These are phyloP conservation scores for Dactylis glomerata DNA, from an alignment of 176 grass and related monocot species.

Conservation along the genomic window DNA sequence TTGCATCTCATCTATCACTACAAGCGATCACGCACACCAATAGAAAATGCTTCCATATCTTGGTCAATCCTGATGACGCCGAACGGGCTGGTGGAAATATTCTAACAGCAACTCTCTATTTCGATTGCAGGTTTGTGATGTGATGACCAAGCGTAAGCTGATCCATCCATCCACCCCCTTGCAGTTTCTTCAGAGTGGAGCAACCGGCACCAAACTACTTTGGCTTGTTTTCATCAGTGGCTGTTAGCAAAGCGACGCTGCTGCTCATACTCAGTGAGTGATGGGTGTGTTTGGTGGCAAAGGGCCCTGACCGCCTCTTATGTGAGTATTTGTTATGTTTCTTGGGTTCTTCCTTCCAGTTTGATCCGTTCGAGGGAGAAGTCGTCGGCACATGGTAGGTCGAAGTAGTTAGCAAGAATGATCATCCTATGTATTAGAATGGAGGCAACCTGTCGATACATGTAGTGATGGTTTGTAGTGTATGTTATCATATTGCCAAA, in stretches of 20 bases:
- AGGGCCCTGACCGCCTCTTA: slow-evolving; percentile 29
- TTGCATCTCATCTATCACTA: neutral
- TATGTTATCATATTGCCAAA: slow-evolving; percentile 34
- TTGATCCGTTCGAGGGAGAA: slow-evolving; percentile 17
- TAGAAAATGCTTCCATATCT: neutral
- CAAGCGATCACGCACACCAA: neutral
- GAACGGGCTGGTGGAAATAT: neutral
- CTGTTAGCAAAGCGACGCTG: slow-evolving; percentile 33
- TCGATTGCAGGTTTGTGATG: slow-evolving; percentile 57
- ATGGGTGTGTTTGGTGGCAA: slow-evolving; percentile 33
- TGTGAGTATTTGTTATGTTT: slow-evolving; percentile 43
- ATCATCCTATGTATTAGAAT: slow-evolving; percentile 97
- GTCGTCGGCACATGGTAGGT: slow-evolving; percentile 16
- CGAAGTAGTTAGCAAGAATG: slow-evolving; percentile 56
- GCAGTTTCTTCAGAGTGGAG: slow-evolving; percentile 36
- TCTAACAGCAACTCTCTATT: neutral
- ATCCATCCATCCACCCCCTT: slow-evolving; percentile 52
- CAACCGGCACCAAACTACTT: slow-evolving; percentile 17
- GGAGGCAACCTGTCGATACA: slow-evolving; percentile 76
- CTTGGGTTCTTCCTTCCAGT: neutral
- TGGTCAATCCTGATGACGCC: neutral
- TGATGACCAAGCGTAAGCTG: slow-evolving; percentile 67
- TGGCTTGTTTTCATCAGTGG: slow-evolving; percentile 25
- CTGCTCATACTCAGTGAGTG: slow-evolving; percentile 38
- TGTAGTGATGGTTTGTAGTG: slow-evolving; percentile 88